Evolutionary conservation across 2,329 filamentous ascomycete species (phyloP).

Genomic region (Colletotrichum sp.): DNA sequence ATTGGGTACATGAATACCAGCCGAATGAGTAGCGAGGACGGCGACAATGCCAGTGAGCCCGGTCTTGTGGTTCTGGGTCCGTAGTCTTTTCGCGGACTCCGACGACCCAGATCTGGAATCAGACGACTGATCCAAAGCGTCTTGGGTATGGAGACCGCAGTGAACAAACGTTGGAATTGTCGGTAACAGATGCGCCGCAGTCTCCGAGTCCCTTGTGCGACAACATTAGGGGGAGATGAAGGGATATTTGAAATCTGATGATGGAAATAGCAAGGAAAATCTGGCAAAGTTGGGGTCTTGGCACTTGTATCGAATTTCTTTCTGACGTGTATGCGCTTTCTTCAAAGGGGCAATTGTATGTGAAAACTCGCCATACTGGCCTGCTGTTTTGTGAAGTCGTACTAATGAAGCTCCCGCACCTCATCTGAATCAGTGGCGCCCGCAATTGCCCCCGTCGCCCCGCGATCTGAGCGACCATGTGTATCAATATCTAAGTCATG

Average conservation of each 20-base stretch:
- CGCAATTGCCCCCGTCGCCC: not conserved
- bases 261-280: not conserved
- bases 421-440: not conserved
- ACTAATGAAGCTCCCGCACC: not conserved
- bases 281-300: not conserved
- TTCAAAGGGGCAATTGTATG: not conserved
- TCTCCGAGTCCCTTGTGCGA: not conserved
- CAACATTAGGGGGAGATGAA: not conserved
- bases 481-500: not conserved
- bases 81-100: slow-evolving; percentile 1
- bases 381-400: not conserved
- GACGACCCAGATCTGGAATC: not conserved
- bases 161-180: not conserved
- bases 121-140: not conserved
- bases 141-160: not conserved
- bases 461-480: not conserved
- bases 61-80: slow-evolving; percentile 25
- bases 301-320: not conserved
- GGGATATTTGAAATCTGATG: not conserved
- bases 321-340: not conserved
- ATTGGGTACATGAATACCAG: not conserved
- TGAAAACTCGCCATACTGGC: not conserved
- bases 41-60: not conserved
- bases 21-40: not conserved
- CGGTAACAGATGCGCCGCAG: not conserved